Conservation (phyloP, 805 yeast genomes). For the Pichia rugopelliculosa region DNA sequence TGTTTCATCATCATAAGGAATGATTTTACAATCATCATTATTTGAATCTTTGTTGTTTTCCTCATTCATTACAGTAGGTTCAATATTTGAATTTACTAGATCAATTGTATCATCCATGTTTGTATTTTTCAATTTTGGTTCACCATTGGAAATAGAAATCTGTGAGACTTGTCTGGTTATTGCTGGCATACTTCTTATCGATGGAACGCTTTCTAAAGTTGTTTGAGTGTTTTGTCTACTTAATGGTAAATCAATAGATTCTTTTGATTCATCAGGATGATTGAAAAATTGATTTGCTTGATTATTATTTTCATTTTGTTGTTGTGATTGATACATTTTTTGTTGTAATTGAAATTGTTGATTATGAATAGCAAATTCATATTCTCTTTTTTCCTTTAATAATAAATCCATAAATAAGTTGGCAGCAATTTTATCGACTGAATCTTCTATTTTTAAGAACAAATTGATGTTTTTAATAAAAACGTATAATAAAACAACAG, state of each 20-base stretch:
- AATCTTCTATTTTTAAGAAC: conserved; percentile 31
- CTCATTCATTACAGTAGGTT: not conserved
- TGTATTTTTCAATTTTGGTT: conserved; percentile 9
- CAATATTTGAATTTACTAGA: conserved; percentile 5
- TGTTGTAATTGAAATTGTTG: not conserved
- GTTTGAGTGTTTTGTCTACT: conserved; percentile 13
- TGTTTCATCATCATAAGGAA: conserved; percentile 29
- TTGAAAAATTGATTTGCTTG: not conserved
- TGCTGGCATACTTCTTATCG: conserved; percentile 7
- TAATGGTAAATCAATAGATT: conserved; percentile 1
- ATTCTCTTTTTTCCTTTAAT: conserved; percentile 7
- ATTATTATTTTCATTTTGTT: not conserved
- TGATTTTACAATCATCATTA: conserved; percentile 1
- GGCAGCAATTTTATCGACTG: conserved; percentile 27
- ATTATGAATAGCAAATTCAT: not conserved
- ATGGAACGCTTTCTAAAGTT: conserved; percentile 10
- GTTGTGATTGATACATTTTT: not conserved
- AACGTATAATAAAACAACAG: conserved; percentile 47
- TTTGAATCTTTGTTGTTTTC: not conserved
- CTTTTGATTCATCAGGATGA: conserved; percentile 1
- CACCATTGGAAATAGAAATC: conserved; percentile 8
- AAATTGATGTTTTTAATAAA: conserved; percentile 36
- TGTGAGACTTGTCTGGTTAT: conserved; percentile 10
- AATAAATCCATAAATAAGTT: conserved; percentile 14
- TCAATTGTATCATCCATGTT: conserved; percentile 14